These are phyloP conservation scores for Gautieria morchelliformis DNA, from an alignment of 768 basidiomycete species.

Conservation along the genomic window DNA sequence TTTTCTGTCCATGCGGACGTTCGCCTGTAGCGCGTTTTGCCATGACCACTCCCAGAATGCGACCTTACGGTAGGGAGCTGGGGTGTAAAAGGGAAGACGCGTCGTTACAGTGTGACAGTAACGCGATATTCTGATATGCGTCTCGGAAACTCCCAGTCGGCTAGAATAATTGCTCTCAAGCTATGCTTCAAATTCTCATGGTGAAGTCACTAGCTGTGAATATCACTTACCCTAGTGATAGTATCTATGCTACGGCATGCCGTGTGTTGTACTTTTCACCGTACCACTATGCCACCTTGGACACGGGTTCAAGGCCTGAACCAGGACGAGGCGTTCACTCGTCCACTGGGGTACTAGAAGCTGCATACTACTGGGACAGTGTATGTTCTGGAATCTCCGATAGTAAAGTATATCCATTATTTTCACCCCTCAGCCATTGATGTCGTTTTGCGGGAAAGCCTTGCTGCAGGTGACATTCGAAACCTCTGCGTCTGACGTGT, in stretches of 20 bases:
- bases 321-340: not conserved
- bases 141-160: no score
- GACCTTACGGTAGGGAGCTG: no score
- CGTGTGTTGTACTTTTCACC: no score
- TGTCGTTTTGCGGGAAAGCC: not conserved
- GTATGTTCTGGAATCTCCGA: not conserved
- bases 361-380: not conserved
- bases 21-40: conserved; percentile 34
- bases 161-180: no score
- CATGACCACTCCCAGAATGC: conserved; percentile 26
- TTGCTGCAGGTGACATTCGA: not conserved
- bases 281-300: not conserved
- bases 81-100: no score
- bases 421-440: not conserved
- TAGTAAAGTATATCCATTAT: not conserved
- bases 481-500: not conserved
- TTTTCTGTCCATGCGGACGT: conserved; percentile 15
- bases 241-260: no score
- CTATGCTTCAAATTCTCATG: no score
- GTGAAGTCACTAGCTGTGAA: no score
- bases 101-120: no score
- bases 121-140: no score
- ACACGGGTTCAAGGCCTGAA: not conserved
- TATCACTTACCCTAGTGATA: no score
- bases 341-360: conserved; percentile 3